Base-by-base conservation (phyloP, 768 basidiomycete genomes). In the Trametes cingulata region DNA sequence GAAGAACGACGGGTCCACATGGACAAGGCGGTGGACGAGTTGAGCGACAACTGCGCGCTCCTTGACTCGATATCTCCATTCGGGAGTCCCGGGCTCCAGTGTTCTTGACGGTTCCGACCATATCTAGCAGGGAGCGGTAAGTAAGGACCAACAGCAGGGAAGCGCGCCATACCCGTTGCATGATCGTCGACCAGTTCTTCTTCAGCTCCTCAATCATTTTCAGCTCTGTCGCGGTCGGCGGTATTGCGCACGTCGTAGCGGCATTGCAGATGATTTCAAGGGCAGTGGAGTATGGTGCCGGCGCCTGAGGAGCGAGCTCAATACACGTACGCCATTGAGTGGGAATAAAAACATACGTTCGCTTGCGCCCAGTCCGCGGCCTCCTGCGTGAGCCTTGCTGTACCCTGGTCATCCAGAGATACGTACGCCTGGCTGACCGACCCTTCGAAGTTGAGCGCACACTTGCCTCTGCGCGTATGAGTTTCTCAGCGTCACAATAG, bases 171-270 rank as follows among this genome's bases (percentile, higher is more conserved):
- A 59, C 58, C 33, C 58, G 58, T 24, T 59, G 49, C 58, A 59
- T 47, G 40, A 59, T 52, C n/a, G 49, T 37, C 13, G 41, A 37
- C 58, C 58, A 59, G 35, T 59, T 20, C 24, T 47, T 52, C 43
- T 51, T 59, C n/a, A 59, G 17, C 24, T 59, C 58, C 17, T 52
- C 58, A 19, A 59, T 46, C 43, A 46, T 59, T 35, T 59, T 59
- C 15, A 24, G 40, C 43, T 59, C 58, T 2, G 51, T 59, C 5
- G 49, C 13, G 2, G 50, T 52, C 3, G 50, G 35, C n/a, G 58
- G 48, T 14, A 36, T 37, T 2, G 42, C 33, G 10, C 50, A 59
- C 12, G 43, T 42, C 6, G 37, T 10, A 9, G 24, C 33, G 12
- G 58, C 58, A 25, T 51, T 52, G 33, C 49, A 51, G 13, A 59